phyloP scores from a whole-genome alignment of 1,139 yeast species.

The Yamadazyma mexicana region DNA sequence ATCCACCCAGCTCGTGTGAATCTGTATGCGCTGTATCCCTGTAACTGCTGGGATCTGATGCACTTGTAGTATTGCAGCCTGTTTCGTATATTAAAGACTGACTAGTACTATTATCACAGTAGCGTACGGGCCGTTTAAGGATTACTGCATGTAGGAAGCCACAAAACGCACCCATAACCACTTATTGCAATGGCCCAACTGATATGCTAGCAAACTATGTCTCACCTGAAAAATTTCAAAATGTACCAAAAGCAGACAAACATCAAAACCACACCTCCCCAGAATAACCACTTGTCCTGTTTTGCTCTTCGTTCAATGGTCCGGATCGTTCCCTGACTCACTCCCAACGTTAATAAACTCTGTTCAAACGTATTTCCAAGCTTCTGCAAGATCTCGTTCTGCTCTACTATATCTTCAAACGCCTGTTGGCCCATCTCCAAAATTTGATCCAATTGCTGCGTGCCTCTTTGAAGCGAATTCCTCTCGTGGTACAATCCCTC shows the following conservation, averaged over 20 bases:
- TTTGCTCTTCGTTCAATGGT: slow-evolving; percentile 81
- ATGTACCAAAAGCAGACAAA: slow-evolving; percentile 71
- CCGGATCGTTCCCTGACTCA: slow-evolving; percentile 81
- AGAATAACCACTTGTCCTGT: slow-evolving; percentile 87
- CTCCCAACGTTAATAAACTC: slow-evolving; percentile 78
- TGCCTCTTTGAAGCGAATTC: slow-evolving; percentile 65
- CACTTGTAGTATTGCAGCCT: too few relatives aligned
- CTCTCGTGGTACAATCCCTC: slow-evolving; percentile 73
- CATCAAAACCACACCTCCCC: slow-evolving; percentile 67
- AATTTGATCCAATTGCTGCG: slow-evolving; percentile 83
- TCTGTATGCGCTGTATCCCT: too few relatives aligned
- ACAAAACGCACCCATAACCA: too few relatives aligned
- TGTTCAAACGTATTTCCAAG: slow-evolving; percentile 67
- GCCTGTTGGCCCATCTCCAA: slow-evolving; percentile 87
- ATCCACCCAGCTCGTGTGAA: too few relatives aligned
- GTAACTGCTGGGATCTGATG: too few relatives aligned
- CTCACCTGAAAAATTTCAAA: slow-evolving; percentile 60
- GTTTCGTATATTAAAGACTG: too few relatives aligned
- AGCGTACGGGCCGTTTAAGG: too few relatives aligned
- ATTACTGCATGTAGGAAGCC: too few relatives aligned
- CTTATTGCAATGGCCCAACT: too few relatives aligned
- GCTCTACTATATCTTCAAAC: slow-evolving; percentile 83
- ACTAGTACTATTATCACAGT: too few relatives aligned
- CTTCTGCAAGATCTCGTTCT: slow-evolving; percentile 66
- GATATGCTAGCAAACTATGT: too few relatives aligned